Evolutionary conservation across 1,284 basidiomycete species (phyloP), one percentile per base, ranked within the genome.

Genomic region (Porodaedalea pini): DNA sequence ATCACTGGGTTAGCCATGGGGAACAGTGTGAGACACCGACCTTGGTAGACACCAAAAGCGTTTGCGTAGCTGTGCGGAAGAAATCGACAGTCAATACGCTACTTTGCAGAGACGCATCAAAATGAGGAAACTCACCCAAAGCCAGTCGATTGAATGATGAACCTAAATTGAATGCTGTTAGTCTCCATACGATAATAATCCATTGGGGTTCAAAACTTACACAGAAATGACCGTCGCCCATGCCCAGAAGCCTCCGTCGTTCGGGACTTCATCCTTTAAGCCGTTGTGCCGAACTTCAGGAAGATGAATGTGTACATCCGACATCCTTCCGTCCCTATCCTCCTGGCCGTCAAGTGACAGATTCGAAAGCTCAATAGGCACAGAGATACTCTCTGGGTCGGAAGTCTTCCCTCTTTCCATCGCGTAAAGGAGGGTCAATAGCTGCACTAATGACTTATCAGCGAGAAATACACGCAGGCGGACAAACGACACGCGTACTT

Each of bases 41-140:
- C 56, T 52, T 57, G 56, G 29, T 53, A 57, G 7, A 57, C 56
- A 5, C 56, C 56, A 31, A 52, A 57, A 15, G 56, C 56, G 21
- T 51, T 57, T 19, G 56, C 36, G 39, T 57, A 57, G 6, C 56
- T 56, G 31, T 6, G 17, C 3, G 13, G 13, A 6, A 34, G 13
- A 34, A 34, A 34, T 6, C n/a, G n/a, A n/a, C n/a, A n/a, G n/a
- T n/a, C n/a, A 53, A 19, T 29, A 13, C 25, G 31, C 17, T 27
- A 51, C 11, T 15, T n/a, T 13, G 31, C 8, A 32, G 23, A 7
- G 15, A 13, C 4, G 27, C 17, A 32, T 34, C 19, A 4, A n/a
- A 23, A 32, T 21, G 29, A 47, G 23, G 13, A 7, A 13, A 43
- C 10, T 25, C 25, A 56, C 54, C 54, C 56, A 48, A 57, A 57